Evolutionary conservation across 345 rosid genomes (phyloP).

Genomic region (Litchi chinensis): DNA sequence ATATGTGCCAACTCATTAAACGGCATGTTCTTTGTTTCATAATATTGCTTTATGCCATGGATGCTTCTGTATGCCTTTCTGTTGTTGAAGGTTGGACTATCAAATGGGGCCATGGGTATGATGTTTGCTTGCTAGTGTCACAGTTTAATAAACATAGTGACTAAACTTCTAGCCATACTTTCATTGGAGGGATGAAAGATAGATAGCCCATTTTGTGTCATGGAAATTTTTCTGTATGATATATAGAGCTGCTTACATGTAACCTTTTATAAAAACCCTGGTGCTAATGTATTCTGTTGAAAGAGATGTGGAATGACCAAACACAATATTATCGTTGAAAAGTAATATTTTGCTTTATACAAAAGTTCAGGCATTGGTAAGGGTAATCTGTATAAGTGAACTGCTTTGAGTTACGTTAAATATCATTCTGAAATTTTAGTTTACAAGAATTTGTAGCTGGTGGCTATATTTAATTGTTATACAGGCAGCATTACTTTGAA

Average conservation of each 20-base stretch:
- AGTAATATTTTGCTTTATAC: too few relatives aligned
- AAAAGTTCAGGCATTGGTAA: neutral
- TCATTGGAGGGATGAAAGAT: neutral
- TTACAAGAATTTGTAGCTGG: neutral
- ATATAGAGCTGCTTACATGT: neutral
- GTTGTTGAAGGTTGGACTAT: neutral
- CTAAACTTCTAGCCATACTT: neutral
- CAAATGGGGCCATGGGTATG: neutral
- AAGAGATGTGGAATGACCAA: neutral
- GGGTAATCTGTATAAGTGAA: neutral
- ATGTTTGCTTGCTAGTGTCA: neutral
- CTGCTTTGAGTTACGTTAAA: neutral
- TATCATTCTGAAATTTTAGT: neutral
- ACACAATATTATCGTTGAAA: too few relatives aligned
- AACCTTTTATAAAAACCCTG: neutral
- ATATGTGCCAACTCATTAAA: neutral
- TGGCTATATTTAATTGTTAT: neutral
- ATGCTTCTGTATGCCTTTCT: neutral
- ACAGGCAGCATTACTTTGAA: neutral
- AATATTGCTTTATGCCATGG: neutral
- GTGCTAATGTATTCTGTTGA: neutral
- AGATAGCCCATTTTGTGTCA: neutral
- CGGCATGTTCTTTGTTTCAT: neutral
- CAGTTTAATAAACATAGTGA: neutral
- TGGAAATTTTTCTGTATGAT: neutral